phyloP scores from a whole-genome alignment of 108 stramenopile species.

The Nannochloropsis gaditana region DNA sequence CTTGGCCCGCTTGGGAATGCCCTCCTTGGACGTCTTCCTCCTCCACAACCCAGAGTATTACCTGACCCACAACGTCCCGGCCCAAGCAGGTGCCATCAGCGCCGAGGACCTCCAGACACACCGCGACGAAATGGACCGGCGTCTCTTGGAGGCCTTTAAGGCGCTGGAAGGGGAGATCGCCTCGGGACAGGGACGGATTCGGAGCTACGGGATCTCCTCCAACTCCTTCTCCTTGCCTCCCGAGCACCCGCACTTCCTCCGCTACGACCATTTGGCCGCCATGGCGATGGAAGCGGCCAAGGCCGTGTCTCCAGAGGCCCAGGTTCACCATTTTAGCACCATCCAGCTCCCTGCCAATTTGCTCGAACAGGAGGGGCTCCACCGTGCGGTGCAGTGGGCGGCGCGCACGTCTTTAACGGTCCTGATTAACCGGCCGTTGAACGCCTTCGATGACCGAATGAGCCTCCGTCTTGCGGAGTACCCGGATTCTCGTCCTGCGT shows the following conservation, averaged over 20 bases:
- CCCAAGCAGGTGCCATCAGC: neutral
- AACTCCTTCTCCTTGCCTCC: neutral
- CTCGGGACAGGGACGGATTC: neutral
- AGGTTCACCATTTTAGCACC: neutral
- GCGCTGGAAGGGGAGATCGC: neutral
- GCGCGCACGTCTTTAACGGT: neutral
- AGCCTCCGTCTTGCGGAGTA: neutral
- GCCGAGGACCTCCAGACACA: neutral
- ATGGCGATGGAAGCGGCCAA: constrained; percentile 14
- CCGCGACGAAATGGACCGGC: neutral
- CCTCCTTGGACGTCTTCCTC: neutral
- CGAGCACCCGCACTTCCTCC: neutral
- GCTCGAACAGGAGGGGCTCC: neutral
- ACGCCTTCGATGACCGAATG: constrained; percentile 19
- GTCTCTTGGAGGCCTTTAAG: neutral
- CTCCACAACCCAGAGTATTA: constrained; percentile 9
- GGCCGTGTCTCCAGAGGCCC: neutral
- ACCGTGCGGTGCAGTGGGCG: neutral
- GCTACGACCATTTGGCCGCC: neutral
- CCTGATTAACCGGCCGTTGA: constrained; percentile 11
- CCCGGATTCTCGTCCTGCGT: neutral
- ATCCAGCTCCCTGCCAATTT: neutral
- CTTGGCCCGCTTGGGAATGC: neutral
- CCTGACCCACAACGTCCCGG: neutral
- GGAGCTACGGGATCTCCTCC: constrained; percentile 17